These are phyloP conservation scores for Pogostemon cablin DNA, from an alignment of 257 asterid species.

Conservation along the genomic window DNA sequence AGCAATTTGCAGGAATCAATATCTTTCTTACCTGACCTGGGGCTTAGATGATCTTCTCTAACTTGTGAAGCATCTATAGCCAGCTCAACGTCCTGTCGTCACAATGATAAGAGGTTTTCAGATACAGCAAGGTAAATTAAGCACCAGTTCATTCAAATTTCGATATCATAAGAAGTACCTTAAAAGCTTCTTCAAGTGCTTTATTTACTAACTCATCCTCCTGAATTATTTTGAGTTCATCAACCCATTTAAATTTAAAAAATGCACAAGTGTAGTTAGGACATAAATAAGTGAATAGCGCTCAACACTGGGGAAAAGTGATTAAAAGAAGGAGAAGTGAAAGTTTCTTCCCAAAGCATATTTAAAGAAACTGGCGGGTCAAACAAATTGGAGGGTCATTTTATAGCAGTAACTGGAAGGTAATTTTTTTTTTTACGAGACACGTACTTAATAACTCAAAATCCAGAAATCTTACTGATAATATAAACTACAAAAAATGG, in stretches of 20 bases:
- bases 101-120: conserved; percentile 23
- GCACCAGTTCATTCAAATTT: neutral
- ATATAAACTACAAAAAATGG: conserved; percentile 4
- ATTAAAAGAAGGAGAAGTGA: neutral
- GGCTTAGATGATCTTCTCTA: conserved; percentile 35
- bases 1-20: no score
- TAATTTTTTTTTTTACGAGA: neutral
- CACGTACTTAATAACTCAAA: conserved; percentile 1
- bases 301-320: neutral
- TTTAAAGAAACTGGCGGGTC: neutral
- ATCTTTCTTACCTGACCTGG: no score
- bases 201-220: conserved; percentile 78
- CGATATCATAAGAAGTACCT: conserved; percentile 45
- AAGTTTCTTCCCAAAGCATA: neutral
- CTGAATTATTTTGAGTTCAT: conserved; percentile 70
- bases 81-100: conserved; percentile 53
- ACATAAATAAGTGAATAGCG: conserved; percentile 2
- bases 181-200: conserved; percentile 86
- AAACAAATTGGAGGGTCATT: neutral
- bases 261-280: conserved; percentile 10
- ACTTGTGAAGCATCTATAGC: conserved; percentile 39
- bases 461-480: neutral
- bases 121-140: conserved; percentile 21
- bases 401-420: neutral
- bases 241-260: conserved; percentile 55